Conservation (phyloP, 2,329 filamentous ascomycete genomes). For the Thelonectria rubi region DNA sequence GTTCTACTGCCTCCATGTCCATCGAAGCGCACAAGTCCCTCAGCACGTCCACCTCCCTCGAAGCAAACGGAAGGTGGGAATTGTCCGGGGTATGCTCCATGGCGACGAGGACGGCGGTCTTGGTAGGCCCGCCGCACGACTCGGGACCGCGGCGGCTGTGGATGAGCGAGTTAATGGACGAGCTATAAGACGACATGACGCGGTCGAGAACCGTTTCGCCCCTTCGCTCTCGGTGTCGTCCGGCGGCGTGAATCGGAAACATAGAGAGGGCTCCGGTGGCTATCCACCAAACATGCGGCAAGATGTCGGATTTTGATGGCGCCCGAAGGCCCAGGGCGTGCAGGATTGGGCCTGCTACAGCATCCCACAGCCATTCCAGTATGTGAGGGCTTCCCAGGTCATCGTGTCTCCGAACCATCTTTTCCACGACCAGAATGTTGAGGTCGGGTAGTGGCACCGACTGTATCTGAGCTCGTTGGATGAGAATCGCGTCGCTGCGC, state of each 20-base stretch:
- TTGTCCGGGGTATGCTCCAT: conserved; percentile 1
- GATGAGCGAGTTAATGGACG: conserved; percentile 47
- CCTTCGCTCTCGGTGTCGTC: conserved; percentile 25
- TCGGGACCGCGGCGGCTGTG: conserved; percentile 32
- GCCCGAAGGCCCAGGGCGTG: not conserved
- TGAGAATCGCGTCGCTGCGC: conserved; percentile 11
- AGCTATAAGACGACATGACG: conserved; percentile 51
- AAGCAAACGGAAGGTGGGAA: not conserved
- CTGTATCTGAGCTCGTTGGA: not conserved
- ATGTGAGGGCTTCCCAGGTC: too few species aligned
- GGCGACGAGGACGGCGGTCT: not conserved
- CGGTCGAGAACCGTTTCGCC: conserved; percentile 45
- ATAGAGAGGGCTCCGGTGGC: conserved; percentile 42
- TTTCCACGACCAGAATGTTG: too few species aligned
- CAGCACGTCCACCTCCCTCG: not conserved
- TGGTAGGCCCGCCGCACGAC: too few species aligned
- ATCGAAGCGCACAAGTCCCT: not conserved
- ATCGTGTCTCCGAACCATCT: too few species aligned
- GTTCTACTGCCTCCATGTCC: too few species aligned
- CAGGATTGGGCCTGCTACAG: conserved; percentile 17
- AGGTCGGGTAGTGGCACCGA: not conserved
- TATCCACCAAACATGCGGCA: conserved; percentile 49
- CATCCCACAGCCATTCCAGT: conserved; percentile 47
- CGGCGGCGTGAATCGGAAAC: conserved; percentile 49
- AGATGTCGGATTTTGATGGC: conserved; percentile 4